Percentiles rank a stretch among this genome's conserved stretches.
Conservation (phyloP, 257 asterid genomes). For the Primulina tabacum region DNA sequence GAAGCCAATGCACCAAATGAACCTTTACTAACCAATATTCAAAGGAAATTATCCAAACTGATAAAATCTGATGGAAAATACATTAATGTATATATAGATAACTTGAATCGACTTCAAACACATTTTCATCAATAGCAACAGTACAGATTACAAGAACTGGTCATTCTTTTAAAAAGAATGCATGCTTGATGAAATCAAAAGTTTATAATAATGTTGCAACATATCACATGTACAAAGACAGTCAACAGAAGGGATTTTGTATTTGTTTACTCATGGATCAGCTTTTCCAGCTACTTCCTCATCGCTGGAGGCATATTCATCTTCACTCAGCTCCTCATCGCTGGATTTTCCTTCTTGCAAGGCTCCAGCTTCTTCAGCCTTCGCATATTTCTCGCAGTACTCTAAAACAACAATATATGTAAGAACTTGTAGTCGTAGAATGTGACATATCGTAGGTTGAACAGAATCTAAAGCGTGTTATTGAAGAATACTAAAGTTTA, state of each 20-base stretch:
- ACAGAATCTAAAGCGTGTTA: not conserved
- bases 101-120: not conserved
- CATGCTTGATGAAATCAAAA: slow-evolving; percentile 16
- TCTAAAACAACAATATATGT: slow-evolving; percentile 37
- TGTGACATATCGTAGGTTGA: not conserved
- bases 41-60: not conserved
- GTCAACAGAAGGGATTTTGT: slow-evolving; percentile 4
- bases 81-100: not conserved
- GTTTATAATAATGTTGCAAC: slow-evolving; percentile 29
- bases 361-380: slow-evolving; percentile 73
- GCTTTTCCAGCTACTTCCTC: slow-evolving; percentile 77
- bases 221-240: slow-evolving; percentile 41
- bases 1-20: not conserved
- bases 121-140: slow-evolving; percentile 25
- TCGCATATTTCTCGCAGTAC: slow-evolving; percentile 72
- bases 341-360: slow-evolving; percentile 65
- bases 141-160: slow-evolving; percentile 4
- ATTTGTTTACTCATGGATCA: slow-evolving; percentile 45
- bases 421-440: not conserved
- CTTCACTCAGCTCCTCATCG: slow-evolving; percentile 73
- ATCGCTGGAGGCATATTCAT: slow-evolving; percentile 64
- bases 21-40: not conserved
- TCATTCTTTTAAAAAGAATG: slow-evolving; percentile 15
- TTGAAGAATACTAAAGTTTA: not conserved
- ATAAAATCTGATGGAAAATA: not conserved